Conservation (phyloP, 805 yeast species). For the Teunomyces tritomae region DNA sequence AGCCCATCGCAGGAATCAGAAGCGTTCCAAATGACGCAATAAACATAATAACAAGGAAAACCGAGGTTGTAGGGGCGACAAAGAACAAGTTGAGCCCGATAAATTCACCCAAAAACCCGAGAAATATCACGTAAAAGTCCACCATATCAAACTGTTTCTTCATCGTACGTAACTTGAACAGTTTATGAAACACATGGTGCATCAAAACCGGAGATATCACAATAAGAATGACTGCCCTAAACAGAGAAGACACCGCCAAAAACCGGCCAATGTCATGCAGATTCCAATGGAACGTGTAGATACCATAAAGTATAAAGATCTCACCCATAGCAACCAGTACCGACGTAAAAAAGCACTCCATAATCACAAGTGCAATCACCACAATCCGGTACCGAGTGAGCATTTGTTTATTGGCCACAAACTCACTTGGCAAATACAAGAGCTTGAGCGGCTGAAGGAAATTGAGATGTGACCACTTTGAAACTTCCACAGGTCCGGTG, state of each 20-base stretch:
- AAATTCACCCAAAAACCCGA: conserved; percentile 38
- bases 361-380: conserved; percentile 46
- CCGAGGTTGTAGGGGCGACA: conserved; percentile 22
- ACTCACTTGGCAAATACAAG: conserved; percentile 50
- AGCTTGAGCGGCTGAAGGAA: conserved; percentile 49
- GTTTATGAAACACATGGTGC: conserved; percentile 35
- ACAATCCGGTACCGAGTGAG: conserved; percentile 24
- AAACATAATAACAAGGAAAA: conserved; percentile 32
- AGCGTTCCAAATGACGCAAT: conserved; percentile 49
- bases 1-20: conserved; percentile 56
- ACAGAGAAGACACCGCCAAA: conserved; percentile 49
- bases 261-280: conserved; percentile 55
- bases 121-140: conserved; percentile 40
- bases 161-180: conserved; percentile 28
- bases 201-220: conserved; percentile 48
- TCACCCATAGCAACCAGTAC: conserved; percentile 41
- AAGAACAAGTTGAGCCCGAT: conserved; percentile 36
- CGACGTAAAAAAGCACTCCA: conserved; percentile 41
- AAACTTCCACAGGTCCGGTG: neutral
- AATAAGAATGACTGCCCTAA: conserved; percentile 49
- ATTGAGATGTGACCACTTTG: conserved; percentile 10
- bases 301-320: conserved; percentile 50
- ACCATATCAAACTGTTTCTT: conserved; percentile 49
- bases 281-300: conserved; percentile 52
- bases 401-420: conserved; percentile 1